phyloP scores from a whole-genome alignment of 306 rosid genomes.

The Sphenostylis stenocarpa region DNA sequence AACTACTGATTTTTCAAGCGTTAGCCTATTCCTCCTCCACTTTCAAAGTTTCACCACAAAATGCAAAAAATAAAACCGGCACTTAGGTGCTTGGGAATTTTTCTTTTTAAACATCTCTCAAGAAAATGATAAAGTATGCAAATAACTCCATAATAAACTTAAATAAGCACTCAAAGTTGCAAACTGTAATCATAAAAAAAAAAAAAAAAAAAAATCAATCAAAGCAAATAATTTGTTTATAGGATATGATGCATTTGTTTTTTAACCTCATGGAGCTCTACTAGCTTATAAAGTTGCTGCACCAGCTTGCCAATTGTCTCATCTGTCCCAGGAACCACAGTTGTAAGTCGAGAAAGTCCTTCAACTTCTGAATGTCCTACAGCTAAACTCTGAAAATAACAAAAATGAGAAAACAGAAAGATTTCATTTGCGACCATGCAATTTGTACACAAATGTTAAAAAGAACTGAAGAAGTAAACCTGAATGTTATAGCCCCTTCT shows the following conservation, averaged over 20 bases:
- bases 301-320: conserved; percentile 74
- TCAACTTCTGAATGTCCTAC: conserved; percentile 84
- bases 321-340: conserved; percentile 89
- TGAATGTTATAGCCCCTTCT: conserved; percentile 91
- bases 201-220: not conserved
- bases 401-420: conserved; percentile 16
- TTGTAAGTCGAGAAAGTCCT: conserved; percentile 83
- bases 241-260: conserved; percentile 18
- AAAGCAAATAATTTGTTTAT: conserved; percentile 24
- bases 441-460: conserved; percentile 10
- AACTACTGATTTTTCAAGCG: not conserved
- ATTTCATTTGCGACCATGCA: not conserved
- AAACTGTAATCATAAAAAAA: conserved; percentile 4
- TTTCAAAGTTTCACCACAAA: conserved; percentile 1
- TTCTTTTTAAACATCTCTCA: not conserved
- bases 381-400: conserved; percentile 74
- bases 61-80: not conserved
- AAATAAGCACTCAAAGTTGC: not conserved
- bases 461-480: conserved; percentile 41
- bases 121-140: not conserved
- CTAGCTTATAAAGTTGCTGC: conserved; percentile 80
- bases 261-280: conserved; percentile 64
- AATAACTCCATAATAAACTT: not conserved
- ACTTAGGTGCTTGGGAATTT: not conserved
- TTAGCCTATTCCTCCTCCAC: not conserved